A percentile compares a stretch with the other conserved stretches of the same genome.
phyloP scores from a whole-genome alignment of 495 filamentous ascomycete species.

The Glarea lozoyensis region DNA sequence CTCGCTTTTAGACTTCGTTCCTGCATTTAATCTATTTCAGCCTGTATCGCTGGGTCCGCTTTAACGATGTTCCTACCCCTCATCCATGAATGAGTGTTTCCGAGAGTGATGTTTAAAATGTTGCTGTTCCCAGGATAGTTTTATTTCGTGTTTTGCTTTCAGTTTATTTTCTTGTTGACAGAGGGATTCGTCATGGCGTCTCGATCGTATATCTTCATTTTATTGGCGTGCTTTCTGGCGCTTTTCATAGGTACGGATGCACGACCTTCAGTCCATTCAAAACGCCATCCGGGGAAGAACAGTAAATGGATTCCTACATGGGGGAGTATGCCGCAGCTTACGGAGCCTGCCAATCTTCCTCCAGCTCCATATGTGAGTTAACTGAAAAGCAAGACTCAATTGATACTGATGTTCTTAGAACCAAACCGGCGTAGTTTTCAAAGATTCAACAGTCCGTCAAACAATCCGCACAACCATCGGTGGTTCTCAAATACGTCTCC shows the following conservation, averaged over 20 bases:
- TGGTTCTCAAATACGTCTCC: slow-evolving; percentile 46
- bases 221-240: not conserved
- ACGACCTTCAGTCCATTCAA: not conserved
- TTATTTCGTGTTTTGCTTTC: not conserved
- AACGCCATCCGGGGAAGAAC: not conserved
- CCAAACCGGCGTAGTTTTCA: slow-evolving; percentile 2
- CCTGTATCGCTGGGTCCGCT: not conserved
- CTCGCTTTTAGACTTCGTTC: not conserved
- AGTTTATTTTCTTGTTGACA: not conserved
- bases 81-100: too few relatives aligned
- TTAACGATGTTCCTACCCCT: not conserved
- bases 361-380: slow-evolving; percentile 41
- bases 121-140: too few relatives aligned
- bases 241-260: not conserved
- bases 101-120: too few relatives aligned
- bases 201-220: not conserved
- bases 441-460: slow-evolving; percentile 55
- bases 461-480: slow-evolving; percentile 52
- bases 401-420: too few relatives aligned
- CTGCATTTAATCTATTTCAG: not conserved
- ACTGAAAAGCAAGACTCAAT: too few relatives aligned
- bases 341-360: slow-evolving; percentile 46
- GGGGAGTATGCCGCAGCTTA: slow-evolving; percentile 50
- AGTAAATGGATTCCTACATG: slow-evolving; percentile 48
- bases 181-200: not conserved